Base-by-base conservation (phyloP, 2,329 filamentous ascomycete genomes). In the Paracamarosporium sp. region DNA sequence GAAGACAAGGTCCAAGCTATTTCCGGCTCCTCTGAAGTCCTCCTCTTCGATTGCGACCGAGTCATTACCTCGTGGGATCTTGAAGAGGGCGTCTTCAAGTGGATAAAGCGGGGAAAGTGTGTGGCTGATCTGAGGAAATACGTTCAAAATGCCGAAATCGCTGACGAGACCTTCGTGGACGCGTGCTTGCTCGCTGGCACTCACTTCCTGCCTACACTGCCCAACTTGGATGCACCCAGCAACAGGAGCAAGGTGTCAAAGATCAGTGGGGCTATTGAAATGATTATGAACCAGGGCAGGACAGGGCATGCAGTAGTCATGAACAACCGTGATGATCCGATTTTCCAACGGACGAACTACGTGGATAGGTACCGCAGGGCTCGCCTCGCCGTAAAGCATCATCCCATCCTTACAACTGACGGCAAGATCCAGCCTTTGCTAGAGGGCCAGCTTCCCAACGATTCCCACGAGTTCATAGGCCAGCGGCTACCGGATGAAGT, bases 391-490 rank as follows among this genome's bases (percentile, higher is more conserved):
- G 86, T 97, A 48, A 90, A 93, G 69, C 94, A 98, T 76, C 93
- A 94, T 75, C 89, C 96, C 38, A 88, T 93, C 69, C 88, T 97
- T 63, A 86, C 88, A 31, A 84, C 87, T 53, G 86, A 86, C n/a
- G 95, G 95, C 38, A 88, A 90, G 68, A 85, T 97, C 48, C 85
- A 86, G 58, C 90, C 93, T 15, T 83, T 92, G 67, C 88, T 93
- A 66, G 85, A 83, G 53, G 89, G 91, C 7, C 83, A 87, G 53
- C 85, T 93, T 20, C 93, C 95, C 2, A 85, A 85, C 44, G 93
- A 98, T 72, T 89, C 95, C 64, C 91, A 96, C 72, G 89, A 94
- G 70, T 93, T 97, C 72, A 86, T 97, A 60, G 93, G 93, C n/a
- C 86, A 96, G 57, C 90, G 93, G 58, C 82, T 99, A 5, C 93